Conservation (phyloP, 2,329 filamentous ascomycete genomes). For the Harringtonia aguacate region DNA sequence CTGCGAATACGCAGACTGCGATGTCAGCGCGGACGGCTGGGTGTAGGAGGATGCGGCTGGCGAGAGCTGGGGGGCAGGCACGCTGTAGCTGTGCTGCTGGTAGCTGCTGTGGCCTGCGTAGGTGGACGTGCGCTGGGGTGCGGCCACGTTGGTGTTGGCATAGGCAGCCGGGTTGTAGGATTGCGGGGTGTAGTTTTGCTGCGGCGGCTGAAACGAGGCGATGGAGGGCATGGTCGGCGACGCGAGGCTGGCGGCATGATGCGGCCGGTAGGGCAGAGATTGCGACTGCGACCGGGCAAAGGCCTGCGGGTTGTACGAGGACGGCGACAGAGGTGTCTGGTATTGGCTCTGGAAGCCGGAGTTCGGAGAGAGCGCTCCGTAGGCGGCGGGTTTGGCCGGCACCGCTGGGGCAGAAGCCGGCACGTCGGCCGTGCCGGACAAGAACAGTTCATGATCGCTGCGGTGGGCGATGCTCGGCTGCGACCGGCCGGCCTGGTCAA, state of each 20-base stretch:
- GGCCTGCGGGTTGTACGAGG: conserved; percentile 60
- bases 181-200: conserved; percentile 28
- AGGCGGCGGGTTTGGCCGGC: conserved; percentile 19
- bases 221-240: conserved; percentile 24
- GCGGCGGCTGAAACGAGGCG: conserved; percentile 20
- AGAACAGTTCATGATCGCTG: conserved; percentile 53
- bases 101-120: conserved; percentile 35
- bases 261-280: conserved; percentile 29
- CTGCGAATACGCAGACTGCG: conserved; percentile 6
- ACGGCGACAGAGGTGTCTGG: conserved; percentile 33
- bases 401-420: conserved; percentile 12
- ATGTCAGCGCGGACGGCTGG: background rate
- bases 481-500: conserved; percentile 22
- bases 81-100: conserved; percentile 31
- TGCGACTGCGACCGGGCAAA: conserved; percentile 47
- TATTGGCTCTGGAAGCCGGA: conserved; percentile 42
- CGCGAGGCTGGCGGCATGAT: conserved; percentile 22
- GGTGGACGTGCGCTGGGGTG: conserved; percentile 39
- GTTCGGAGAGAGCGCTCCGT: conserved; percentile 25
- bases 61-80: conserved; percentile 15
- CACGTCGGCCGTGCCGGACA: conserved; percentile 35
- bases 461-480: conserved; percentile 11
- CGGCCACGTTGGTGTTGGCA: conserved; percentile 27
- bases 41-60: background rate
- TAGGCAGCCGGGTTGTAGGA: conserved; percentile 42